Percentiles rank a stretch among this genome's conserved stretches.
phyloP scores from a whole-genome alignment of 495 filamentous ascomycete species.

The Apodospora peruviana region DNA sequence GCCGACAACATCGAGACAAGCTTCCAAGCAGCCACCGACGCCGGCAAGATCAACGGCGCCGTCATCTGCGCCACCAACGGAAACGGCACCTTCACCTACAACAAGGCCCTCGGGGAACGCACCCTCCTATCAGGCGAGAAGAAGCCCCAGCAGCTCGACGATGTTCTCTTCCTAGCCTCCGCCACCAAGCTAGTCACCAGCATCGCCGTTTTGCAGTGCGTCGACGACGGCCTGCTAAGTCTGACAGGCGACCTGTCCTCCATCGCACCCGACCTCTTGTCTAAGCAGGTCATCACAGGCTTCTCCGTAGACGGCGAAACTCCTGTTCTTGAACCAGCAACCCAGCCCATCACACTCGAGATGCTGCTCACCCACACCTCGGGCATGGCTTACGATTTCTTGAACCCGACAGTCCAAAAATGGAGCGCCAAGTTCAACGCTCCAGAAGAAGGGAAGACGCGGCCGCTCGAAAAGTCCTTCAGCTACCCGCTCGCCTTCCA shows the following conservation, averaged over 20 bases:
- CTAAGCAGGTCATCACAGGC: constrained; percentile 34
- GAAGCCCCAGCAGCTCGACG: constrained; percentile 25
- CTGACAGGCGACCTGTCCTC: constrained; percentile 36
- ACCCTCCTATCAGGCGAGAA: constrained; percentile 36
- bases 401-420: constrained; percentile 6
- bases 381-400: constrained; percentile 19
- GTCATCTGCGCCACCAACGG: constrained; percentile 22
- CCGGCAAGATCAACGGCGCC: constrained; percentile 22
- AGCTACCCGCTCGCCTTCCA: constrained; percentile 20
- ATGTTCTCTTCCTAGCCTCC: constrained; percentile 36
- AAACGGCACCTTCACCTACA: constrained; percentile 15
- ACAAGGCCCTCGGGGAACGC: constrained; percentile 17
- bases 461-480: constrained; percentile 20
- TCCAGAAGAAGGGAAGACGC: constrained; percentile 5
- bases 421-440: constrained; percentile 17
- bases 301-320: constrained; percentile 25
- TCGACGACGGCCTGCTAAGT: constrained; percentile 39
- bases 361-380: constrained; percentile 22
- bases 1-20: constrained; percentile 16
- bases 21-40: constrained; percentile 19
- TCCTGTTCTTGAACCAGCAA: constrained; percentile 18
- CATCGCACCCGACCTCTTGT: constrained; percentile 35
- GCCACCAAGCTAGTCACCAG: constrained; percentile 53
- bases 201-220: constrained; percentile 43
- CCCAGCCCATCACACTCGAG: constrained; percentile 20